Evolutionary conservation across 257 asterid species (phyloP).

Genomic region (Plantago major): DNA sequence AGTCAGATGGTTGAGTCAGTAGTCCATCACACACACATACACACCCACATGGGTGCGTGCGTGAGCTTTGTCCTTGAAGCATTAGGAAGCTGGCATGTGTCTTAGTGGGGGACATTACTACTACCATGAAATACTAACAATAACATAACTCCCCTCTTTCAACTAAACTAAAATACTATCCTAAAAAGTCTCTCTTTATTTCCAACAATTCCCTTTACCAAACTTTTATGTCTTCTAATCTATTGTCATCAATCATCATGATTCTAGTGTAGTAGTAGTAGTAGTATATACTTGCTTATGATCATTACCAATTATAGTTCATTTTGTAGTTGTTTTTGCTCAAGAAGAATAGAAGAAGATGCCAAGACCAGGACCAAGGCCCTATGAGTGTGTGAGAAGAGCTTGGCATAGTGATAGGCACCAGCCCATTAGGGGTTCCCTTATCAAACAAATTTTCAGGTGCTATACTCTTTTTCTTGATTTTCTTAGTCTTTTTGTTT

Average conservation of each 20-base stretch:
- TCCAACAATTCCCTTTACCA: too few relatives aligned
- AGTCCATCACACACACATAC: background rate
- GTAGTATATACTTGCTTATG: too few relatives aligned
- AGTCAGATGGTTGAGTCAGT: too few relatives aligned
- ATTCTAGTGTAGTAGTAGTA: too few relatives aligned
- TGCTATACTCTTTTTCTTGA: constrained; percentile 3
- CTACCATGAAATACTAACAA: too few relatives aligned
- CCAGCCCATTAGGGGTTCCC: constrained; percentile 86
- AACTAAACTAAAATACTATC: background rate
- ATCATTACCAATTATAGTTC: too few relatives aligned
- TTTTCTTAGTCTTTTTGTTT: background rate
- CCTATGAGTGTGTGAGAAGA: constrained; percentile 89
- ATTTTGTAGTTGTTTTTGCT: background rate
- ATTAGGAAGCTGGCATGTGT: constrained; percentile 72
- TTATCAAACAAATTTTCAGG: constrained; percentile 95
- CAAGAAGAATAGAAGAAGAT: constrained; percentile 25
- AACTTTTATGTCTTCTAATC: too few relatives aligned
- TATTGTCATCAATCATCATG: too few relatives aligned
- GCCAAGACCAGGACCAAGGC: constrained; percentile 94
- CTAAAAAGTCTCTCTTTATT: background rate
- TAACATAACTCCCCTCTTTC: background rate
- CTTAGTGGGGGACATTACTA: constrained; percentile 61
- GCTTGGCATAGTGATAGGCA: constrained; percentile 98
- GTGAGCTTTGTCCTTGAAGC: constrained; percentile 22
- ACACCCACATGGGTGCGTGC: constrained; percentile 10